Percentiles rank a stretch among this genome's conserved stretches.
Evolutionary conservation across 495 filamentous ascomycete species (phyloP).

Genomic region (Glutinoglossum americanum): DNA sequence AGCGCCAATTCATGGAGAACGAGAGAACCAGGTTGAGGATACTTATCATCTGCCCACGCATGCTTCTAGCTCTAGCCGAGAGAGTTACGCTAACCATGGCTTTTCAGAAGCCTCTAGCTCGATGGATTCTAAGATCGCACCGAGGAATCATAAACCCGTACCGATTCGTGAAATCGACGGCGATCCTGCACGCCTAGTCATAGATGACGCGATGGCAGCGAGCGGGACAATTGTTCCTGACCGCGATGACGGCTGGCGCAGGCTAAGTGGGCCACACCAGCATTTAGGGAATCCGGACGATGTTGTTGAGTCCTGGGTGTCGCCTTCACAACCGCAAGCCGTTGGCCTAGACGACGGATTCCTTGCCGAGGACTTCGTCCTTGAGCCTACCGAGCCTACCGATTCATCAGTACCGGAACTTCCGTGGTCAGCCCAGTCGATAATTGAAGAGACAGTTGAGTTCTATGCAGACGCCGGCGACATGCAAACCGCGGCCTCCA

Average conservation of each 20-base stretch:
- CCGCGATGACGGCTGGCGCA: constrained; percentile 2
- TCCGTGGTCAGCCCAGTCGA: neutral
- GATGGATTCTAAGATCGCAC: constrained; percentile 7
- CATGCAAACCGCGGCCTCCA: constrained; percentile 8
- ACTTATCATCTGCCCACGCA: neutral
- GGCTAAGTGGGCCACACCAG: neutral
- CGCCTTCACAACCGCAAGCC: constrained; percentile 24
- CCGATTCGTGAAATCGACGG: no score
- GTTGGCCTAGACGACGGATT: constrained; percentile 7
- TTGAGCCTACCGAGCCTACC: neutral
- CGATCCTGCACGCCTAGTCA: constrained; percentile 3
- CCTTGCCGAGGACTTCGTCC: neutral
- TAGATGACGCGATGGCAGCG: constrained; percentile 13
- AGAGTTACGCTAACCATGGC: neutral
- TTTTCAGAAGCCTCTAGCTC: neutral
- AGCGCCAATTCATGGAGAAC: constrained; percentile 36
- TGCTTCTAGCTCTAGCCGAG: neutral
- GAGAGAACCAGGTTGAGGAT: neutral
- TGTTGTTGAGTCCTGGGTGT: constrained; percentile 3
- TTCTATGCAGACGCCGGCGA: neutral
- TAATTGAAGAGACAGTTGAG: neutral
- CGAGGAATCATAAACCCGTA: neutral
- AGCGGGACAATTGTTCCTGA: constrained; percentile 18
- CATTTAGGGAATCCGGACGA: neutral
- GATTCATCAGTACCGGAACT: neutral